Percentiles rank a stretch among this genome's conserved stretches.
Conservation (phyloP, 129 eudicot species). For the Chrysanthemum seticuspe region DNA sequence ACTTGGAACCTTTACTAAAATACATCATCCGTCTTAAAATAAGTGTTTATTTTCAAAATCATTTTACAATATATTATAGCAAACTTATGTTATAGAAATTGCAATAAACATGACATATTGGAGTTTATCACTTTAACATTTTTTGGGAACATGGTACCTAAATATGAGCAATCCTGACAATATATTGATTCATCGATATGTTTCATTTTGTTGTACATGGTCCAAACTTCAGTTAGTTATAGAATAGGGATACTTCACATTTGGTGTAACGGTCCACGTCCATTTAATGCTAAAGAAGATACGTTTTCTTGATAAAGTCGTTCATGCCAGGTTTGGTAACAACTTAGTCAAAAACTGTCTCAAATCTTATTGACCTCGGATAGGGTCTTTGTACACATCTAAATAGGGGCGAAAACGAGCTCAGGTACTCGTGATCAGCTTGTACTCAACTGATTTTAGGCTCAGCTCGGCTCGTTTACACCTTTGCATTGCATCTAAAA, state of each 20-base stretch:
- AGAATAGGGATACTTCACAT: too few species aligned
- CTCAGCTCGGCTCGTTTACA: neutral
- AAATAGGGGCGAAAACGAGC: too few species aligned
- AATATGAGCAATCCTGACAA: neutral
- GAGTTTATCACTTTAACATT: neutral
- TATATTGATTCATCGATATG: neutral
- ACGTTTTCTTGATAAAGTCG: conserved; percentile 6
- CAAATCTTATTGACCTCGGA: neutral
- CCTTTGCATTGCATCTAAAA: too few species aligned
- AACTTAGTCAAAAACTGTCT: conserved; percentile 12
- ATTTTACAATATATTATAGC: too few species aligned
- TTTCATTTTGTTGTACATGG: neutral
- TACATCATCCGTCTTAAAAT: too few species aligned
- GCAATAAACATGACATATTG: neutral
- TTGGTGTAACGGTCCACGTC: neutral
- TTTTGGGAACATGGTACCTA: neutral
- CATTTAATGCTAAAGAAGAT: conserved; percentile 1
- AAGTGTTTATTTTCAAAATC: too few species aligned
- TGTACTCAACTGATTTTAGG: too few species aligned
- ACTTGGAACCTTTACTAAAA: too few species aligned
- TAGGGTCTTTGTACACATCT: neutral
- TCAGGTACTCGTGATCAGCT: too few species aligned
- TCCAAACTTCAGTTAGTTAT: neutral
- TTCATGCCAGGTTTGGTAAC: conserved; percentile 9
- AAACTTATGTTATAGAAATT: too few species aligned